phyloP scores from a whole-genome alignment of 2,329 filamentous ascomycete genomes.

The Diaporthe vexans region DNA sequence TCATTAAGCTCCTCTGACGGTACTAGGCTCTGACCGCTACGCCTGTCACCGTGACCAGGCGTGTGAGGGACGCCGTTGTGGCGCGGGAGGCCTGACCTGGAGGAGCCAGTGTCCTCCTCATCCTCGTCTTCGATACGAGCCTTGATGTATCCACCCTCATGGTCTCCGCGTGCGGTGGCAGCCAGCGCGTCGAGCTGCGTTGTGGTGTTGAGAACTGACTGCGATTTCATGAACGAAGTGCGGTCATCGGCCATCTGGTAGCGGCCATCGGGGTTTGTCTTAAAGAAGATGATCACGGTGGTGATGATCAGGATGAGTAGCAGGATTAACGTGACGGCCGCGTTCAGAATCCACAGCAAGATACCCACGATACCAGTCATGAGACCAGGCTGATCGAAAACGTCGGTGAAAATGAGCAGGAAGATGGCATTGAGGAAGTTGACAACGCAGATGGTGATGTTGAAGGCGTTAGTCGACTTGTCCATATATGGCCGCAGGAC shows the following conservation, averaged over 20 bases:
- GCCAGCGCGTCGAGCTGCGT: conserved; percentile 88
- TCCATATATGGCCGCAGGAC: conserved; percentile 93
- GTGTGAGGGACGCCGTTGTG: conserved; percentile 10
- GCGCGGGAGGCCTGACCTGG: conserved; percentile 33
- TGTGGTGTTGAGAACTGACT: conserved; percentile 76
- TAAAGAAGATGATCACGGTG: conserved; percentile 75
- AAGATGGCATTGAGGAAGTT: conserved; percentile 89
- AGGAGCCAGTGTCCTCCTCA: conserved; percentile 76
- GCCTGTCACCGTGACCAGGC: conserved; percentile 51
- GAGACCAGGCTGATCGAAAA: conserved; percentile 83
- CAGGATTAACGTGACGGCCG: conserved; percentile 81
- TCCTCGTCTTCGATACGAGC: conserved; percentile 76
- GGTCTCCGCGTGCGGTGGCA: conserved; percentile 84
- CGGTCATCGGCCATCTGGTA: conserved; percentile 94
- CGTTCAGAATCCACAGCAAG: conserved; percentile 86
- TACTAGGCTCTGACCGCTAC: conserved; percentile 65
- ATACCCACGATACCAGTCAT: conserved; percentile 88
- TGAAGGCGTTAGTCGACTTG: conserved; percentile 92
- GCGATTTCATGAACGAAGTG: conserved; percentile 91
- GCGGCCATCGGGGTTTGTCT: conserved; percentile 87
- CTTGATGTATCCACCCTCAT: conserved; percentile 67
- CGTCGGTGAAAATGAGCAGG: conserved; percentile 83
- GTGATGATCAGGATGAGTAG: conserved; percentile 83
- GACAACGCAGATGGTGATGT: conserved; percentile 85
- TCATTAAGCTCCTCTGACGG: conserved; percentile 48